Conservation (phyloP, 2,329 filamentous ascomycete genomes). For the Ophiognomonia clavigignenti-juglandacearum region DNA sequence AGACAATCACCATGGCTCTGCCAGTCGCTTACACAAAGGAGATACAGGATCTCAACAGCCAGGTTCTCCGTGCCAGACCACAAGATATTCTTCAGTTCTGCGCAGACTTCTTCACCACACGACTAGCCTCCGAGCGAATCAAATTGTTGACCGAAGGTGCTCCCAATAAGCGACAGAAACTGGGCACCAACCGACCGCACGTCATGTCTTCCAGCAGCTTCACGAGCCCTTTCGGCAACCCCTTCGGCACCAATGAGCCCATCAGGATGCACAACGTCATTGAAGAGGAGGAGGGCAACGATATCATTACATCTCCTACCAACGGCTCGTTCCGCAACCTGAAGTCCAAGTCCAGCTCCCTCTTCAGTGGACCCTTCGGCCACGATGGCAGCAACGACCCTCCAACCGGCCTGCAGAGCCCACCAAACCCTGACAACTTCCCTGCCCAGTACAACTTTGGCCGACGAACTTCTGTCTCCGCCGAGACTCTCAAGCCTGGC, state of each 20-base stretch:
- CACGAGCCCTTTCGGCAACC: constrained; percentile 72
- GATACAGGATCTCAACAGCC: constrained; percentile 58
- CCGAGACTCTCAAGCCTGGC: constrained; percentile 89
- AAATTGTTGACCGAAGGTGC: constrained; percentile 41
- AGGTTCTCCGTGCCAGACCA: constrained; percentile 54
- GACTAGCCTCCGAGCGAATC: constrained; percentile 60
- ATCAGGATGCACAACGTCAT: constrained; percentile 51
- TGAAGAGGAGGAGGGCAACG: constrained; percentile 81
- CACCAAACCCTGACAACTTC: constrained; percentile 63
- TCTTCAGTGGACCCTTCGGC: constrained; percentile 50
- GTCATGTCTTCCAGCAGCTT: constrained; percentile 67
- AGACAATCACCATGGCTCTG: constrained; percentile 34
- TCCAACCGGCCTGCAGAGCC: constrained; percentile 38
- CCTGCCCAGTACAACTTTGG: constrained; percentile 92
- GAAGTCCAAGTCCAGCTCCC: constrained; percentile 29
- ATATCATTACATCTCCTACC: constrained; percentile 71
- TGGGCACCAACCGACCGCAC: constrained; percentile 9
- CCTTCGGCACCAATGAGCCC: constrained; percentile 57
- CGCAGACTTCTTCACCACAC: constrained; percentile 62
- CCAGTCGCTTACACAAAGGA: constrained; percentile 55
- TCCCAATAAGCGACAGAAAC: constrained; percentile 15
- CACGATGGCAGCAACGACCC: constrained; percentile 43
- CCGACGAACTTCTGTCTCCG: constrained; percentile 91
- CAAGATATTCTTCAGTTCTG: constrained; percentile 66
- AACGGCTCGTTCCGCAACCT: constrained; percentile 53